A percentile compares a stretch with the other conserved stretches of the same genome.
These are phyloP conservation scores for Yamadazyma akitaensis DNA, from an alignment of 805 yeast species.

Conservation along the genomic window DNA sequence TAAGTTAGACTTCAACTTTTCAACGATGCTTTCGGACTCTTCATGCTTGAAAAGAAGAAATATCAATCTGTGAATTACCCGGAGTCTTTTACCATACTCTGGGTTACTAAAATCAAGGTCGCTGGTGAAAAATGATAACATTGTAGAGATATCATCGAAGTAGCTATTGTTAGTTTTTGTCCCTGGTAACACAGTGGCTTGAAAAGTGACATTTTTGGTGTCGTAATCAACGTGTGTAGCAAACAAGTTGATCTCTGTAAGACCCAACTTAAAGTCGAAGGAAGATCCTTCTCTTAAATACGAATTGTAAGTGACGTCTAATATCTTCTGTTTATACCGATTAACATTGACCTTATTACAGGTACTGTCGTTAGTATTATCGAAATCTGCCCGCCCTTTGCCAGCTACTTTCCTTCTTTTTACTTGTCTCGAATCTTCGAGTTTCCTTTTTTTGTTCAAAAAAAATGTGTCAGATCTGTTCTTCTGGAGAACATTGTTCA, in stretches of 20 bases:
- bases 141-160: slow-evolving; percentile 1
- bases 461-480: slow-evolving; percentile 1
- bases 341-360: slow-evolving; percentile 9
- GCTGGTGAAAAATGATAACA: slow-evolving; percentile 1
- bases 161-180: background rate
- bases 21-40: slow-evolving; percentile 2
- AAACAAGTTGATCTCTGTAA: slow-evolving; percentile 15
- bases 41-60: background rate
- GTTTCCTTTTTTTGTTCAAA: slow-evolving; percentile 2
- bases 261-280: slow-evolving; percentile 11
- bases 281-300: slow-evolving; percentile 23
- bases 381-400: background rate
- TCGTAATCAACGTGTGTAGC: slow-evolving; percentile 20
- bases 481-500: slow-evolving; percentile 3
- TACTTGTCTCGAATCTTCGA: slow-evolving; percentile 22
- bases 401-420: slow-evolving; percentile 9
- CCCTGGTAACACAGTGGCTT: slow-evolving; percentile 7
- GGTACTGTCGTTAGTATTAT: slow-evolving; percentile 5
- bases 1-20: slow-evolving; percentile 4
- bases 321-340: slow-evolving; percentile 2
- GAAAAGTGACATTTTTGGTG: slow-evolving; percentile 4
- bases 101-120: background rate
- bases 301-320: slow-evolving; percentile 18
- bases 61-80: slow-evolving; percentile 3
- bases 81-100: background rate